Conservation (phyloP, 2,329 filamentous ascomycete species). For the Sporothrix mexicana region DNA sequence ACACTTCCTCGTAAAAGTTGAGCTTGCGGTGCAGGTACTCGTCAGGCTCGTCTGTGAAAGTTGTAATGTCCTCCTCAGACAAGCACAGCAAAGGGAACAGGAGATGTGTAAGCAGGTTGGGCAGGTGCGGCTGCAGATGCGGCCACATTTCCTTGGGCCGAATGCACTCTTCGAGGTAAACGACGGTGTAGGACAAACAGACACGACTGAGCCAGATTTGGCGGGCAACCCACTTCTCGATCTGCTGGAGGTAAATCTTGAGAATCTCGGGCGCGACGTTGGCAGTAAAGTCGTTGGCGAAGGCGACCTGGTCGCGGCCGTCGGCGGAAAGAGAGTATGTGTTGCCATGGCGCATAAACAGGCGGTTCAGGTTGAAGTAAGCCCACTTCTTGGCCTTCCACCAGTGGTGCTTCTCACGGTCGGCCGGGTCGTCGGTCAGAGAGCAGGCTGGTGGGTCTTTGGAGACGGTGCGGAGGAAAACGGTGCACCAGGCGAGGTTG, state of each 20-base stretch:
- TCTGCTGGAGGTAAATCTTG: conserved; percentile 90
- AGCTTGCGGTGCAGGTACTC: conserved; percentile 97
- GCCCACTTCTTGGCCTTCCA: conserved; percentile 99
- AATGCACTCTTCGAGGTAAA: conserved; percentile 96
- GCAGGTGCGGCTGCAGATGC: conserved; percentile 89
- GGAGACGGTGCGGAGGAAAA: conserved; percentile 88
- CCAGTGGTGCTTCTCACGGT: conserved; percentile 94
- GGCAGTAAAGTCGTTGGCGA: conserved; percentile 87
- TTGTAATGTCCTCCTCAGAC: conserved; percentile 86
- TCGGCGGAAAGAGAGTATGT: conserved; percentile 77
- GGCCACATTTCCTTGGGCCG: conserved; percentile 98
- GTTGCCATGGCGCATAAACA: conserved; percentile 97
- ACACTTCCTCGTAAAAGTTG: conserved; percentile 97
- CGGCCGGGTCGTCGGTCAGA: conserved; percentile 77
- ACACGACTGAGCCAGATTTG: conserved; percentile 93
- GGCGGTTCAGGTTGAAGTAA: conserved; percentile 94
- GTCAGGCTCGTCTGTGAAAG: conserved; percentile 92
- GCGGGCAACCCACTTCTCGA: conserved; percentile 97
- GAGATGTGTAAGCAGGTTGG: conserved; percentile 90
- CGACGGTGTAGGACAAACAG: conserved; percentile 88
- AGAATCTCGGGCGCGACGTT: conserved; percentile 96
- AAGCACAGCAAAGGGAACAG: conserved; percentile 96
- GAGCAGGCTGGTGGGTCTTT: conserved; percentile 81
- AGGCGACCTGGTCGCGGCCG: conserved; percentile 72
- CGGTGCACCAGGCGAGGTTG: conserved; percentile 93